Base-by-base conservation (phyloP, 108 stramenopile genomes). In the Chaetoceros tenuissimus region DNA sequence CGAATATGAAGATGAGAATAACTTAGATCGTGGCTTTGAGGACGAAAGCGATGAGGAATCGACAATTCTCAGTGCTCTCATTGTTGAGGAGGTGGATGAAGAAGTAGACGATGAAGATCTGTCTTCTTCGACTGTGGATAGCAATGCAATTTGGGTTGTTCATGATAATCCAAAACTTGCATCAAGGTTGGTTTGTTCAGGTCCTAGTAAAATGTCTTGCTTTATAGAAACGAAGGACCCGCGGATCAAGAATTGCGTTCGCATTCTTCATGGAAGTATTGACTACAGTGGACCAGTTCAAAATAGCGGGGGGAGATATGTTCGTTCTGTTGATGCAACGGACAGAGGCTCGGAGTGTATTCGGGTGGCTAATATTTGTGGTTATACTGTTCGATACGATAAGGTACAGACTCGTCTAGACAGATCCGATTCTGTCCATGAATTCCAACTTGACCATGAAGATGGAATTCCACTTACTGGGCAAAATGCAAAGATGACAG, bases 141-240 rank as follows among this genome's bases (percentile, higher is more conserved):
- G 55, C 48, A 62, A 74, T 56, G 64, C 70, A 26, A 51, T 80
- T 26, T 80, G 74, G 74, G 67, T 80, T 51, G 68, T 72, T 27
- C 79, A 80, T 59, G 79, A 80, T 51, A 76, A 80, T 47, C 72
- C 72, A 21, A 58, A 69, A 31, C 66, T 80, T 24, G 68, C 64
- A 24, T 53, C 48, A 16, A 53, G 68, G 34, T 64, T 79, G 23
- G 28, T 53, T 48, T 68, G 48, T 34, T 74, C 73, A 18, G 72
- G 72, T 21, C 55, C 64, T 2, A 61, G 48, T 25, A 52, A 59
- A 26, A 63, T 73, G 63, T 56, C 67, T 28, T 72, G 71, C 29
- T 62, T 80, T 60, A 45, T 76, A n/a, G 79, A 80, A 60, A 80
- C 79, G 7, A 77, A 80, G 58, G 75, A 76, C 26, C 72, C 66